These are phyloP conservation scores for Leishmania lainsoni DNA, from an alignment of 208 protist species.

Conservation along the genomic window DNA sequence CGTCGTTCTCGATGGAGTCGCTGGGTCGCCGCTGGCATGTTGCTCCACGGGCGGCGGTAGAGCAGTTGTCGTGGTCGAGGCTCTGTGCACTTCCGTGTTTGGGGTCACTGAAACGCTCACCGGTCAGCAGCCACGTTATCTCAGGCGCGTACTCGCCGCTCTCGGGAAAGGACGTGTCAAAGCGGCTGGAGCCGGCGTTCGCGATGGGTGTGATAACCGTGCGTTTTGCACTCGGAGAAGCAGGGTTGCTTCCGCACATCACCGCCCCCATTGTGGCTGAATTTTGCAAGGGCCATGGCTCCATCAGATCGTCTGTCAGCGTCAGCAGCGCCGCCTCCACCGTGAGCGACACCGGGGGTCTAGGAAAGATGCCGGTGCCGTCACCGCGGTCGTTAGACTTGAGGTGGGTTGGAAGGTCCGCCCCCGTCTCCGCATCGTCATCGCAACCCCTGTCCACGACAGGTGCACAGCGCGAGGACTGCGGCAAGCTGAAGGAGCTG, in stretches of 20 bases:
- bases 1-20: constrained; percentile 23
- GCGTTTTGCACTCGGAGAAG: background rate
- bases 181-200: background rate
- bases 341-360: background rate
- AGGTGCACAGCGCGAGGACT: background rate
- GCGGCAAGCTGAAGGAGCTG: background rate
- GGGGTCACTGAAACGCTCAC: background rate
- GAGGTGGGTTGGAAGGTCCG: background rate
- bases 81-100: constrained; percentile 8
- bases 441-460: background rate
- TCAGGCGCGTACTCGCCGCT: background rate
- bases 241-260: background rate
- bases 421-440: background rate
- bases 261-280: background rate
- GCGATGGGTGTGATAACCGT: background rate
- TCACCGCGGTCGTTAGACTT: background rate
- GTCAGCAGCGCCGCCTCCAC: background rate
- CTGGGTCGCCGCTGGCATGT: constrained; percentile 17
- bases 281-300: background rate
- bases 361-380: background rate
- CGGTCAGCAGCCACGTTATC: background rate
- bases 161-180: background rate
- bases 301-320: background rate
- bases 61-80: background rate
- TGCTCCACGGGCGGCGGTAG: constrained; percentile 15